A percentile compares a stretch with the other conserved stretches of the same genome.
Evolutionary conservation across 257 asterid species (phyloP).

Genomic region (Ilex asprella): DNA sequence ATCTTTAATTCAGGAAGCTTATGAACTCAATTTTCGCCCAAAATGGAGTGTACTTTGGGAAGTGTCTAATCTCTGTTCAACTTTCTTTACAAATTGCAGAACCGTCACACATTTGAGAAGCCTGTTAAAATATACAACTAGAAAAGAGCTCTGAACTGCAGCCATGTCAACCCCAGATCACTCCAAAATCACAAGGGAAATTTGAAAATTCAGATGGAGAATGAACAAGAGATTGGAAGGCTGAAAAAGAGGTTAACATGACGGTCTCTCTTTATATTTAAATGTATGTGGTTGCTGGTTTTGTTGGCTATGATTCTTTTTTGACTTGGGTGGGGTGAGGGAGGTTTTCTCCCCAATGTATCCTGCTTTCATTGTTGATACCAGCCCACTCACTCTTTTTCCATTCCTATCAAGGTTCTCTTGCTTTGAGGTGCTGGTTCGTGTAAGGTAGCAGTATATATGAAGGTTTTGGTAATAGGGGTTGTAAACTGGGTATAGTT

Average conservation of each 20-base stretch:
- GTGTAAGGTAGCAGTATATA: slow-evolving; percentile 12
- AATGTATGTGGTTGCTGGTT: slow-evolving; percentile 13
- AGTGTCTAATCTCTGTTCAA: no score
- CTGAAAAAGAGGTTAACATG: slow-evolving; percentile 2
- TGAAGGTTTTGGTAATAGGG: slow-evolving; percentile 34
- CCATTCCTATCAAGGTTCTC: slow-evolving; percentile 12
- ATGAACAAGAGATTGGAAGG: slow-evolving; percentile 11
- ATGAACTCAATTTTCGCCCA: not conserved
- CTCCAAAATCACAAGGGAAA: not conserved
- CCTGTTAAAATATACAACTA: slow-evolving; percentile 87
- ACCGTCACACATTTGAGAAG: slow-evolving; percentile 83
- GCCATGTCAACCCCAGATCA: slow-evolving; percentile 5
- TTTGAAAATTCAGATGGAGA: slow-evolving; percentile 3
- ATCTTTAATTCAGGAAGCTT: not conserved
- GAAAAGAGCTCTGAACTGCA: slow-evolving; percentile 9
- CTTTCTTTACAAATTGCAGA: slow-evolving; percentile 41
- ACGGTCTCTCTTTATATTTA: not conserved
- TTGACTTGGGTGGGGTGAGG: slow-evolving; percentile 17
- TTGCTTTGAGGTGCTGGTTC: no score
- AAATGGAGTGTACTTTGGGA: no score
- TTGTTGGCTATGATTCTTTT: slow-evolving; percentile 6
- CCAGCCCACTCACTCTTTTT: slow-evolving; percentile 4
- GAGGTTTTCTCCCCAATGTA: slow-evolving; percentile 16
- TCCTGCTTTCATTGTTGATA: slow-evolving; percentile 6
- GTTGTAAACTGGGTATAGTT: slow-evolving; percentile 46